Evolutionary conservation across 345 rosid species (phyloP).

Genomic region (Salix koriyanagi): DNA sequence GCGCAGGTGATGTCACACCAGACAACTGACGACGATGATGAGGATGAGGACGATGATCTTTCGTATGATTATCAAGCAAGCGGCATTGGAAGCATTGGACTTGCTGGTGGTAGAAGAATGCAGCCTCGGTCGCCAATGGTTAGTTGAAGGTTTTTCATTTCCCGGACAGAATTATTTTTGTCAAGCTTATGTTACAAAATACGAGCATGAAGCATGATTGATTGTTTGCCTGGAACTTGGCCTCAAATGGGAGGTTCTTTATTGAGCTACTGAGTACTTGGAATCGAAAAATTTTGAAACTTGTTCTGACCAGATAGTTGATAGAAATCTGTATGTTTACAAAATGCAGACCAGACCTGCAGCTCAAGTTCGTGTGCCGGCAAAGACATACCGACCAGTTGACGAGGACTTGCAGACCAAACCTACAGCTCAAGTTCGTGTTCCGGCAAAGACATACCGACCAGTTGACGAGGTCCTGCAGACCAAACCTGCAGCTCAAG

Average conservation of each 20-base stretch:
- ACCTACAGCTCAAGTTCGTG: no score
- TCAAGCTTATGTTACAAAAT: neutral
- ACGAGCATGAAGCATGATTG: neutral
- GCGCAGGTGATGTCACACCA: constrained; percentile 73
- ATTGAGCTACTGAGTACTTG: neutral
- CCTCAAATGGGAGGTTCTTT: neutral
- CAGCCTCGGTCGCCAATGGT: constrained; percentile 60
- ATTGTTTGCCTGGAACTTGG: neutral
- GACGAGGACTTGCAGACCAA: constrained; percentile 20
- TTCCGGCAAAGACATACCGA: no score
- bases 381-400: neutral
- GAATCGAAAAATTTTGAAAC: neutral
- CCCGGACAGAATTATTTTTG: neutral
- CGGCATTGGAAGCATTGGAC: constrained; percentile 48
- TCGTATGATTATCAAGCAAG: constrained; percentile 29
- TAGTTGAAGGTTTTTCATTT: neutral
- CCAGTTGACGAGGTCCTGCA: constrained; percentile 17
- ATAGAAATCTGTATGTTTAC: neutral
- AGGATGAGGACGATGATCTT: constrained; percentile 46
- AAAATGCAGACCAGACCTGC: constrained; percentile 35
- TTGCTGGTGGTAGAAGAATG: constrained; percentile 48
- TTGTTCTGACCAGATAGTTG: neutral
- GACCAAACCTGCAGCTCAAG: constrained; percentile 34
- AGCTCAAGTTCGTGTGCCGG: constrained; percentile 26
- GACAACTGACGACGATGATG: constrained; percentile 30